Evolutionary conservation across 2,329 filamentous ascomycete genomes (phyloP).

Genomic region (Fusarium pseudograminearum): DNA sequence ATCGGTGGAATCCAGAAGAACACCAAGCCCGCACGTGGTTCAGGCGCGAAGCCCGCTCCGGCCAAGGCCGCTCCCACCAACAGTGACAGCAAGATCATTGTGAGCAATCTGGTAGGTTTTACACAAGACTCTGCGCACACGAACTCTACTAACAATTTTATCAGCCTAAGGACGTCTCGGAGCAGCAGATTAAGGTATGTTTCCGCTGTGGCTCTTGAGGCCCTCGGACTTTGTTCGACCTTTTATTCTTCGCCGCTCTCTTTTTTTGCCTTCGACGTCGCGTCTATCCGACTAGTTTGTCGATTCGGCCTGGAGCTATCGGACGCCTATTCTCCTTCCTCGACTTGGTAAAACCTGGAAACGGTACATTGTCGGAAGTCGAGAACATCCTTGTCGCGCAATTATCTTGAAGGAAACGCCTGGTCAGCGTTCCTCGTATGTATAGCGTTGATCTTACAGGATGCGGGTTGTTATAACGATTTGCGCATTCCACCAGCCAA

Average conservation of each 20-base stretch:
- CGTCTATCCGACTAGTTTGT: slow-evolving; percentile 39
- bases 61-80: slow-evolving; percentile 71
- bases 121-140: neutral
- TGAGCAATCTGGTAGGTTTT: slow-evolving; percentile 91
- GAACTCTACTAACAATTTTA: slow-evolving; percentile 59
- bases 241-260: slow-evolving; percentile 56
- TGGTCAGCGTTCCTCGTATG: slow-evolving; percentile 62
- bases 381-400: slow-evolving; percentile 69
- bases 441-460: slow-evolving; percentile 46
- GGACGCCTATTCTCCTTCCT: slow-evolving; percentile 51
- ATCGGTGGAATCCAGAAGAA: slow-evolving; percentile 89
- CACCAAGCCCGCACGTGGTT: slow-evolving; percentile 70
- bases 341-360: slow-evolving; percentile 48
- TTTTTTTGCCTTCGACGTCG: slow-evolving; percentile 51
- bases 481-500: slow-evolving; percentile 35
- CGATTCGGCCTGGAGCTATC: slow-evolving; percentile 45
- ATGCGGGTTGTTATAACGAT: slow-evolving; percentile 43
- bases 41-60: slow-evolving; percentile 70
- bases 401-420: slow-evolving; percentile 58
- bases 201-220: slow-evolving; percentile 80
- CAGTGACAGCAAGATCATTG: slow-evolving; percentile 94
- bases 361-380: slow-evolving; percentile 62
- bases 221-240: slow-evolving; percentile 79
- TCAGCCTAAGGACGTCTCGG: slow-evolving; percentile 94
- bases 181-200: slow-evolving; percentile 99